Percentiles rank a stretch among this genome's conserved stretches.
Evolutionary conservation across 108 stramenopile species (phyloP).

Genomic region (Cyclostephanos tholiformis): DNA sequence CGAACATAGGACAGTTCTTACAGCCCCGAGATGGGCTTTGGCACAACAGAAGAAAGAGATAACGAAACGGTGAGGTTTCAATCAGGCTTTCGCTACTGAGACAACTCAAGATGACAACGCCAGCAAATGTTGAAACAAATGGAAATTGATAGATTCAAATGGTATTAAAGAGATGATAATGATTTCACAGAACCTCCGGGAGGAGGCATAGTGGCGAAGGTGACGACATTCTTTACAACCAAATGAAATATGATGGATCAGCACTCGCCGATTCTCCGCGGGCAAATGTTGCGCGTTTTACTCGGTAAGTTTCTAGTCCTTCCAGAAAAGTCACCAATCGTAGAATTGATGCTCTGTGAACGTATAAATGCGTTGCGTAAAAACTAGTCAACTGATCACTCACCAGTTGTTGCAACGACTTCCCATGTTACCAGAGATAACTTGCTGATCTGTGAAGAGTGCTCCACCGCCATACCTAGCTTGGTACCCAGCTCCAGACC

Average conservation of each 20-base stretch:
- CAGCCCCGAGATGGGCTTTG: conserved; percentile 67
- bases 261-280: neutral
- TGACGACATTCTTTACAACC: too few species aligned
- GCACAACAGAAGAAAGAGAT: conserved; percentile 16
- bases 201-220: too few species aligned
- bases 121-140: neutral
- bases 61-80: neutral
- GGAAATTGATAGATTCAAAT: neutral
- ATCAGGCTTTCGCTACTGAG: neutral
- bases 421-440: conserved; percentile 75
- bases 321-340: neutral
- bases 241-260: too few species aligned
- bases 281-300: too few species aligned
- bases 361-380: neutral
- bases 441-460: conserved; percentile 67
- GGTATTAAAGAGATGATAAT: too few species aligned
- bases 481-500: conserved; percentile 25
- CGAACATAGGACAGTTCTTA: conserved; percentile 87
- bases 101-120: neutral
- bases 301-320: neutral
- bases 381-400: too few species aligned
- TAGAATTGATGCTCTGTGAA: neutral
- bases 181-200: too few species aligned
- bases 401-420: conserved; percentile 82
- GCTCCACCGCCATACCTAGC: conserved; percentile 59